Base-by-base conservation (phyloP, 495 filamentous ascomycete species). In the Tuber aestivum region DNA sequence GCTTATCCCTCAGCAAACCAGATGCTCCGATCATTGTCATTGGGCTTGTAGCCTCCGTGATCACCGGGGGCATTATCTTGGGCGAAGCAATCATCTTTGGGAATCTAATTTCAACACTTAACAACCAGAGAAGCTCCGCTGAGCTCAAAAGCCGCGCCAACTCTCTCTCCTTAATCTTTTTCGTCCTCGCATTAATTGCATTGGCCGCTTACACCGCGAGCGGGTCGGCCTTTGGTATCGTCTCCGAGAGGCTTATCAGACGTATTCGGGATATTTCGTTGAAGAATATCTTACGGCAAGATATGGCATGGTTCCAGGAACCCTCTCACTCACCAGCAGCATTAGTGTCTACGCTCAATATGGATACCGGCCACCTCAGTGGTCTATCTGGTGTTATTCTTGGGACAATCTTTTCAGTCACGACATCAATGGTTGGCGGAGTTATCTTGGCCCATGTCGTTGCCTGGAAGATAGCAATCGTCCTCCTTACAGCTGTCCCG, bases 391-490 rank as follows among this genome's bases (percentile, higher is more conserved):
- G 86, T 32, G 83, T 84, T 9, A 86, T 87, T 61, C 81, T 87
- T 32, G 86, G 86, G 7, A 86, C 85, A 1, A 80, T 86, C 10
- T 83, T 85, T 65, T 85, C 86, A 8, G 83, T 86, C n/a, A 35
- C 83, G 2, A 81, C 84, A 14, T 85, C 83, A 50, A 82, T 87
- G 70, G 76, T 86, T 27, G 84, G 78, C 1, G 85, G 88, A 14
- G 85, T 90, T 72, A 83, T 87, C 20, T 82, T 91, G 40, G 85
- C 89, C 0, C 88, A 90, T 75, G 82, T 88, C 23, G 85, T 89
- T 71, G 90, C 89, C 8, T 91, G 90, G 89, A 91, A 90, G 76
- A 86, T 91, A 3, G 86, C 86, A 1, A 86, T 91, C 21, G 85
- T 90, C 14, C 84, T 88, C 45, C 86, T 91, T 35, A 86, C 86